phyloP scores from a whole-genome alignment of 345 rosid species.

The Salix brachista region DNA sequence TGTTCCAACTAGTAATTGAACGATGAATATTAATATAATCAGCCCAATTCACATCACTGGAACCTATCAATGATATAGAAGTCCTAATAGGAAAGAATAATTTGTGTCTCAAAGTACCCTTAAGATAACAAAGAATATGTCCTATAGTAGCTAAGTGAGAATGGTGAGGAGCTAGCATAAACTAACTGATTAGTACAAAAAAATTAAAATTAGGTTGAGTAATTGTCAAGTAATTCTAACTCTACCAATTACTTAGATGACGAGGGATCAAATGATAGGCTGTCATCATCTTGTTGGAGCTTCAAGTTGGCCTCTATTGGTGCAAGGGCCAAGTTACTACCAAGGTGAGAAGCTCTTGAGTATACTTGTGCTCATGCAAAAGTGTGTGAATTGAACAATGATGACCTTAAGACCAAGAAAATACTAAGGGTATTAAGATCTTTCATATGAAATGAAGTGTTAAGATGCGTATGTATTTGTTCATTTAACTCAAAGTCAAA shows the following conservation, averaged over 20 bases:
- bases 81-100: no score
- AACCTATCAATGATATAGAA: no score
- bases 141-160: no score
- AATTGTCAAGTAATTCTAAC: background rate
- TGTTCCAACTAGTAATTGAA: no score
- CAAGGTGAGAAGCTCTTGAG: no score
- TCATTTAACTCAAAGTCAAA: background rate
- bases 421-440: background rate
- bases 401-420: conserved; percentile 4
- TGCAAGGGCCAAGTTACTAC: no score
- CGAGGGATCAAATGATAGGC: background rate
- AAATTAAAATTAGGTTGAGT: no score
- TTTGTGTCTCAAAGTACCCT: background rate
- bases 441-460: conserved; percentile 4
- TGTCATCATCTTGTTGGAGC: background rate
- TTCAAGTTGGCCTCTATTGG: background rate
- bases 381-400: background rate
- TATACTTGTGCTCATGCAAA: background rate
- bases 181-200: no score
- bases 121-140: no score
- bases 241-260: background rate
- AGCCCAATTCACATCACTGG: no score
- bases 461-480: background rate
- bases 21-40: no score
- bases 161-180: no score